These are phyloP conservation scores for Bertia moriformis DNA, from an alignment of 2,329 filamentous ascomycete species.

Conservation along the genomic window DNA sequence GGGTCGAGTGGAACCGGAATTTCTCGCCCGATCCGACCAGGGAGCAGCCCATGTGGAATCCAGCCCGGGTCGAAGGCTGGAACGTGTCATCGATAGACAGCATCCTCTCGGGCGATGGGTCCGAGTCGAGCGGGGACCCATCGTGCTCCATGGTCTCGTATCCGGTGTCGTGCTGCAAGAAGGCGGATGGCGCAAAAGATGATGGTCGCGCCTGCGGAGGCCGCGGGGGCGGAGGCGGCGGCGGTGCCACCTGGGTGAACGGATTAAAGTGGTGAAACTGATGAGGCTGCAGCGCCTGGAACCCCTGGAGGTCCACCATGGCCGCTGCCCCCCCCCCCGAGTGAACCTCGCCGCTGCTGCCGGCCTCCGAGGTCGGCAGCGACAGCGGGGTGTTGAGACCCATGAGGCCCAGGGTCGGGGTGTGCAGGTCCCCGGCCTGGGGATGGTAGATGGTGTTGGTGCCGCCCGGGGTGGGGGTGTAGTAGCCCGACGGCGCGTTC, in stretches of 20 bases:
- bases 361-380: slow-evolving; percentile 54
- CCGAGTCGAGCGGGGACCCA: slow-evolving; percentile 49
- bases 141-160: slow-evolving; percentile 72
- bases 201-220: slow-evolving; percentile 13
- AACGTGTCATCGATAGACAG: slow-evolving; percentile 43
- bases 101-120: slow-evolving; percentile 33
- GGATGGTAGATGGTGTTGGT: slow-evolving; percentile 69
- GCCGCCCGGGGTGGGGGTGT: slow-evolving; percentile 73
- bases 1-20: slow-evolving; percentile 77
- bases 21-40: slow-evolving; percentile 38
- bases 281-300: slow-evolving; percentile 46
- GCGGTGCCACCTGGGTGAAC: slow-evolving; percentile 48
- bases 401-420: slow-evolving; percentile 61
- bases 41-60: slow-evolving; percentile 26
- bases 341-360: slow-evolving; percentile 8
- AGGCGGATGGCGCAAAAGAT: slow-evolving; percentile 63
- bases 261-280: slow-evolving; percentile 56
- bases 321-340: slow-evolving; percentile 21
- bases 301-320: slow-evolving; percentile 52
- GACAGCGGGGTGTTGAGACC: slow-evolving; percentile 71
- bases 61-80: slow-evolving; percentile 38
- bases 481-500: slow-evolving; percentile 70
- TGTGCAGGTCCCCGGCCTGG: slow-evolving; percentile 76
- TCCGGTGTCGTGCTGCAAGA: slow-evolving; percentile 65
- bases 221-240: slow-evolving; percentile 19